phyloP scores from a whole-genome alignment of 2,329 filamentous ascomycete genomes.

The Fusarium sp. region DNA sequence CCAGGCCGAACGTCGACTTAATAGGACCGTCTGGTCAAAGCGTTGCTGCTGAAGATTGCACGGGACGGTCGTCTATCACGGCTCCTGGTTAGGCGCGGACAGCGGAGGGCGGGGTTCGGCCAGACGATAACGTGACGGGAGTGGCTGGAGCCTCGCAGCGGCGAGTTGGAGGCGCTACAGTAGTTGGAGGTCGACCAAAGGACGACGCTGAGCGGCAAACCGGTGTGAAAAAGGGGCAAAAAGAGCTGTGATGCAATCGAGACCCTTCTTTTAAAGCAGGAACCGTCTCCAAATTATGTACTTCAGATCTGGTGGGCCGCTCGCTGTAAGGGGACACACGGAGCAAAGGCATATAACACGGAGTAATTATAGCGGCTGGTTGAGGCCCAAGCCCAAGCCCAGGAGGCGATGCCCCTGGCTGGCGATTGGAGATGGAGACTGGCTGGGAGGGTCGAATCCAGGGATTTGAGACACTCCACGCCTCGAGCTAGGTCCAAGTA shows the following conservation, averaged over 20 bases:
- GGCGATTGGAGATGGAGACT: slow-evolving; percentile 19
- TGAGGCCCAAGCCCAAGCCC: slow-evolving; percentile 32
- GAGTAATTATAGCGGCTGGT: slow-evolving; percentile 38
- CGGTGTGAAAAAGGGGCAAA: slow-evolving; percentile 22
- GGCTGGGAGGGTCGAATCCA: slow-evolving; percentile 15
- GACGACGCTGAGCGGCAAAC: slow-evolving; percentile 34
- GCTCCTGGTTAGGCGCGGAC: slow-evolving; percentile 48
- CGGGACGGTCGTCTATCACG: slow-evolving; percentile 43
- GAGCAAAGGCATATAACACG: slow-evolving; percentile 32
- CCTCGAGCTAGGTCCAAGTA: slow-evolving; percentile 31
- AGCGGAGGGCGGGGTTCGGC: slow-evolving; percentile 48
- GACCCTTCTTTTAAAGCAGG: slow-evolving; percentile 15
- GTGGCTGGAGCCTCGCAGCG: slow-evolving; percentile 46
- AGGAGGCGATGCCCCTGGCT: slow-evolving; percentile 34
- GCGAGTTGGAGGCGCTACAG: slow-evolving; percentile 34
- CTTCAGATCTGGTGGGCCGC: slow-evolving; percentile 39
- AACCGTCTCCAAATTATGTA: slow-evolving; percentile 40
- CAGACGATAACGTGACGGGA: slow-evolving; percentile 49
- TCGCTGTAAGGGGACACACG: slow-evolving; percentile 32
- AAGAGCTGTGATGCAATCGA: slow-evolving; percentile 18
- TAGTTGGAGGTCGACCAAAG: slow-evolving; percentile 10
- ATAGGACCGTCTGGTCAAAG: slow-evolving; percentile 33
- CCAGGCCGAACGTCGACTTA: slow-evolving; percentile 27
- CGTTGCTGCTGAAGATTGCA: slow-evolving; percentile 40
- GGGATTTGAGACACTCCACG: slow-evolving; percentile 40